phyloP scores from a whole-genome alignment of 306 rosid species.

The Dalbergia cochinchinensis region DNA sequence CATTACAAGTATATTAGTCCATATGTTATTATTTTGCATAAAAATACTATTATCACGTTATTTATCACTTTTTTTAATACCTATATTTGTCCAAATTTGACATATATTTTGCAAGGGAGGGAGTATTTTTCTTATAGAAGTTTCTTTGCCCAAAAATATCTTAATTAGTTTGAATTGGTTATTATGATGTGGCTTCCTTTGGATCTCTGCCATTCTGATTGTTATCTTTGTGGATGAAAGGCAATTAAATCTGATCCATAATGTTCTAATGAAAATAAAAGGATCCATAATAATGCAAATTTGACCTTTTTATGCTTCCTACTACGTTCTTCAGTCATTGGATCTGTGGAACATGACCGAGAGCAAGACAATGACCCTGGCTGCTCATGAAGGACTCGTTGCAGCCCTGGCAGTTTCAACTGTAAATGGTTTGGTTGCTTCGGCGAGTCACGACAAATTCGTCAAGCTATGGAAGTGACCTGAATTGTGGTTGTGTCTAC shows the following conservation, averaged over 20 bases:
- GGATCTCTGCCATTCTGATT: conserved; percentile 2
- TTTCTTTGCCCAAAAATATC: neutral
- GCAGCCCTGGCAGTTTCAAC: conserved; percentile 85
- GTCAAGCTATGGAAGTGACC: conserved; percentile 92
- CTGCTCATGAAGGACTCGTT: conserved; percentile 92
- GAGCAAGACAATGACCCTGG: conserved; percentile 90
- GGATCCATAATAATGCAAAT: neutral
- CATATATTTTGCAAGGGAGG: too few species aligned
- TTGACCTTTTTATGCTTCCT: conserved; percentile 2
- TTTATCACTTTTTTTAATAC: too few species aligned
- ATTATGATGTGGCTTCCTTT: neutral
- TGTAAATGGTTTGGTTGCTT: conserved; percentile 84
- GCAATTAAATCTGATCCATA: conserved; percentile 6
- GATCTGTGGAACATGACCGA: conserved; percentile 95
- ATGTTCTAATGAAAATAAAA: too few species aligned
- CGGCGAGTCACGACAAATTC: conserved; percentile 91
- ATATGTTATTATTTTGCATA: too few species aligned
- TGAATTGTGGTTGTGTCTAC: conserved; percentile 14
- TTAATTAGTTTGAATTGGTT: neutral
- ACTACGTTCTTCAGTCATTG: conserved; percentile 67
- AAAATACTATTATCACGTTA: too few species aligned
- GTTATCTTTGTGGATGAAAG: neutral
- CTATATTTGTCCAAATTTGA: too few species aligned
- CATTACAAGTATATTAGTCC: too few species aligned
- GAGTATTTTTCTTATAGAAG: neutral